phyloP scores from a whole-genome alignment of 352 stramenopile genomes.

The Paralagenidium karlingii region DNA sequence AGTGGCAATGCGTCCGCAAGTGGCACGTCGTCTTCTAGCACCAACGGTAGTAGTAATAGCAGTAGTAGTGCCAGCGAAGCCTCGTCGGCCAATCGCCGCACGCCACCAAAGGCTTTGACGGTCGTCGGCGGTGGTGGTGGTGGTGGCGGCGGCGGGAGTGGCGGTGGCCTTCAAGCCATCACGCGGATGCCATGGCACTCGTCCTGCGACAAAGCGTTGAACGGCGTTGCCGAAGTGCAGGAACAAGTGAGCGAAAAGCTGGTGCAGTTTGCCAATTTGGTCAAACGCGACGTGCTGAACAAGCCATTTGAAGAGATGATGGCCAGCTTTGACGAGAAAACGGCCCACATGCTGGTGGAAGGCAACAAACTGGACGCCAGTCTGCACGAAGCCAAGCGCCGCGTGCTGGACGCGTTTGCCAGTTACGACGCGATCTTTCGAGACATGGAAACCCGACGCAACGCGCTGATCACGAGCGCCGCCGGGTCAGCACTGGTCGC shows the following conservation, averaged over 20 bases:
- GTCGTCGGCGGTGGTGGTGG: no score
- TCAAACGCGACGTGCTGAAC: conserved; percentile 54
- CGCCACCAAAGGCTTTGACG: conserved; percentile 1
- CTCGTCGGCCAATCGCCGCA: background rate
- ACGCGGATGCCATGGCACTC: conserved; percentile 18
- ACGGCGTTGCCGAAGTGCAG: conserved; percentile 51
- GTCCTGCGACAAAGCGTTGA: conserved; percentile 44
- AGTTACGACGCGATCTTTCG: conserved; percentile 47
- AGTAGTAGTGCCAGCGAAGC: background rate
- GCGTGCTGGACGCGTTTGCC: conserved; percentile 36
- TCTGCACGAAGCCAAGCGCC: conserved; percentile 41
- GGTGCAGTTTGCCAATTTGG: conserved; percentile 49
- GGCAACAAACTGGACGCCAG: conserved; percentile 34
- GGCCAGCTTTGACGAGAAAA: conserved; percentile 41
- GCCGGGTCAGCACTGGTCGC: background rate
- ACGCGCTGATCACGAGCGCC: conserved; percentile 1
- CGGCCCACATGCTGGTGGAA: conserved; percentile 30
- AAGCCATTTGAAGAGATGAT: conserved; percentile 68
- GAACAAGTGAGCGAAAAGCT: conserved; percentile 70
- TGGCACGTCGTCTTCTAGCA: no score
- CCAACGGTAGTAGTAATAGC: no score
- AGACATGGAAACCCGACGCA: conserved; percentile 30
- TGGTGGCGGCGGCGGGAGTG: background rate
- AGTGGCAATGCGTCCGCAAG: background rate
- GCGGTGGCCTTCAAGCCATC: background rate